These are phyloP conservation scores for Rhynchosporium graminicola DNA, from an alignment of 2,329 filamentous ascomycete species.

Conservation along the genomic window DNA sequence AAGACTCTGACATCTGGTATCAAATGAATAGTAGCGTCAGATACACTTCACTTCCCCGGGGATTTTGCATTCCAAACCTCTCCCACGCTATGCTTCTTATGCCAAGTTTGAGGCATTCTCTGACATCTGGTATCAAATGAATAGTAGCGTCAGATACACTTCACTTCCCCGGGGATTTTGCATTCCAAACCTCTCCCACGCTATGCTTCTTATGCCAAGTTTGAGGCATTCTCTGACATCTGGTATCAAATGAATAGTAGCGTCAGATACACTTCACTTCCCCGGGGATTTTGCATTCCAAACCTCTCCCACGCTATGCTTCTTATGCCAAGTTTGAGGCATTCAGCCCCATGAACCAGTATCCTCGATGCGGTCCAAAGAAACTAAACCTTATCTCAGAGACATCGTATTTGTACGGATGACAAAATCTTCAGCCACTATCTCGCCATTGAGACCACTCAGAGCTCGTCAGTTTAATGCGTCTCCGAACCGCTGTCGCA, in stretches of 20 bases:
- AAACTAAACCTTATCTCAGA: conserved; percentile 14
- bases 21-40: neutral
- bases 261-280: conserved; percentile 6
- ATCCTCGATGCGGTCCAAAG: conserved; percentile 8
- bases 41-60: neutral
- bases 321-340: conserved; percentile 7
- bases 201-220: neutral
- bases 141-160: neutral
- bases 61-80: neutral
- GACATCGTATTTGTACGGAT: neutral
- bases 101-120: conserved; percentile 14
- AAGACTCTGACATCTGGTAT: conserved; percentile 4
- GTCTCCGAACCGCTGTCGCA: neutral
- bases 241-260: neutral
- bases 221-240: conserved; percentile 11
- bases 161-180: neutral
- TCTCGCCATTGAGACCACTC: conserved; percentile 8
- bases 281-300: neutral
- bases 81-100: conserved; percentile 1
- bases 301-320: conserved; percentile 4
- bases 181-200: conserved; percentile 7
- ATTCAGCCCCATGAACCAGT: conserved; percentile 16
- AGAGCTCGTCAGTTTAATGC: neutral
- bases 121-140: neutral
- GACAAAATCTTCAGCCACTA: conserved; percentile 8